A percentile compares a stretch with the other conserved stretches of the same genome.
Conservation (phyloP, 2,329 filamentous ascomycete species). For the Xylaria multiplex region DNA sequence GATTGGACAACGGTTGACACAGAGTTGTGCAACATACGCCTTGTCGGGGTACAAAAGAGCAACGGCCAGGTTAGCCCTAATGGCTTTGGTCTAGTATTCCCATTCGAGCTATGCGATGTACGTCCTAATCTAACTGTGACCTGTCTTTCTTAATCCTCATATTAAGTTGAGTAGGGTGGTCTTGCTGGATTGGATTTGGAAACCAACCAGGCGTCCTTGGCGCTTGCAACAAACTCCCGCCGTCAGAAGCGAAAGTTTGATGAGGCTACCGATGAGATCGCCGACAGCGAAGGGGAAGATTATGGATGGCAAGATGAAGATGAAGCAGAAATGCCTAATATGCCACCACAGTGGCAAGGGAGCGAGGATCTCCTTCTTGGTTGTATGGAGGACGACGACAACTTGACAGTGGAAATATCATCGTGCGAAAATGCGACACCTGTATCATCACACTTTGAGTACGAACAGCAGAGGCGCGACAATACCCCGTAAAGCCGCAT, state of each 20-base stretch:
- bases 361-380: conserved; percentile 71
- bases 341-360: conserved; percentile 74
- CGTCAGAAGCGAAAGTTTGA: conserved; percentile 70
- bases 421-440: conserved; percentile 15
- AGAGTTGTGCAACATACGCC: conserved; percentile 60
- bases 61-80: conserved; percentile 61
- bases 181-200: conserved; percentile 56
- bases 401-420: conserved; percentile 49
- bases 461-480: conserved; percentile 12
- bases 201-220: conserved; percentile 49
- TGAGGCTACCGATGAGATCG: conserved; percentile 68
- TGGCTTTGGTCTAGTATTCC: conserved; percentile 56
- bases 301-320: conserved; percentile 78
- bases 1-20: conserved; percentile 72
- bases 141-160: conserved; percentile 15
- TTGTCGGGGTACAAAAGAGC: conserved; percentile 73
- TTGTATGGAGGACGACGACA: conserved; percentile 55
- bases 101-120: conserved; percentile 62
- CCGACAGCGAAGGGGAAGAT: conserved; percentile 73
- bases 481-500: conserved; percentile 19
- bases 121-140: conserved; percentile 38
- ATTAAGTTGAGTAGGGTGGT: conserved; percentile 51
- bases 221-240: conserved; percentile 51
- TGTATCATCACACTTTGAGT: conserved; percentile 5
- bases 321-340: conserved; percentile 67